Evolutionary conservation across 768 basidiomycete genomes (phyloP), one percentile per base, ranked within the genome.

Genomic region (Boletus huronensis): DNA sequence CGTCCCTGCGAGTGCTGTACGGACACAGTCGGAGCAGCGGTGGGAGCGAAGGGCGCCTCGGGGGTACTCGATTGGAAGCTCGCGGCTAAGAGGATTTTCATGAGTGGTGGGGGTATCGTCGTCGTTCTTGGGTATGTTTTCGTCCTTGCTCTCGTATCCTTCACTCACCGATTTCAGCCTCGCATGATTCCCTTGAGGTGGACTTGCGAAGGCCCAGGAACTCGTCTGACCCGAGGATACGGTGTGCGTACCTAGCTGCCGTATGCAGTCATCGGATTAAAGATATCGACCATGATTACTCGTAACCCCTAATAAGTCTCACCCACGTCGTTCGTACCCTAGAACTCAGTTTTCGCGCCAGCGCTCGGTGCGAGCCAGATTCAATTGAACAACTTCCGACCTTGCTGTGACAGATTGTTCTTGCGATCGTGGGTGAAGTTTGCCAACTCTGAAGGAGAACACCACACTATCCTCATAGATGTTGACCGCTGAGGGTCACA

Each of bases 1-100:
- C 66, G 93, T 97, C 16, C 81, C 86, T 0, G 74, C 75, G 25
- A 76, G 78, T 32, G 74, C 79, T 52, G 90, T 93, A 25, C 78
- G 79, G 72, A 86, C 83, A n/a, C 83, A 84, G 66, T 73, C 80
- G 57, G 78, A 90, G 72, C 84, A 87, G 75, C 77, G 82, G 60
- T 68, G 70, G 62, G 86, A 87, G 57, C 75, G 90, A 64, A 83
- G 78, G 68, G 81, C 88, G 10, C 70, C 78, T 11, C 75, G 85
- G 42, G 91, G 90, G 14, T 93, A 88, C 56, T 77, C 77, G 46
- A 81, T 91, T 19, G 67, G 72, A 19, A 66, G 69, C 11, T 71
- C 76, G 52, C 67, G 64, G 46, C 47, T 75, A n/a, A 49, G 58
- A 47, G 61, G 56, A 21, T 51, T 69, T 31, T 1, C 31, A 16